Conservation (phyloP, 495 filamentous ascomycete genomes). For the Tricharina praecox region DNA sequence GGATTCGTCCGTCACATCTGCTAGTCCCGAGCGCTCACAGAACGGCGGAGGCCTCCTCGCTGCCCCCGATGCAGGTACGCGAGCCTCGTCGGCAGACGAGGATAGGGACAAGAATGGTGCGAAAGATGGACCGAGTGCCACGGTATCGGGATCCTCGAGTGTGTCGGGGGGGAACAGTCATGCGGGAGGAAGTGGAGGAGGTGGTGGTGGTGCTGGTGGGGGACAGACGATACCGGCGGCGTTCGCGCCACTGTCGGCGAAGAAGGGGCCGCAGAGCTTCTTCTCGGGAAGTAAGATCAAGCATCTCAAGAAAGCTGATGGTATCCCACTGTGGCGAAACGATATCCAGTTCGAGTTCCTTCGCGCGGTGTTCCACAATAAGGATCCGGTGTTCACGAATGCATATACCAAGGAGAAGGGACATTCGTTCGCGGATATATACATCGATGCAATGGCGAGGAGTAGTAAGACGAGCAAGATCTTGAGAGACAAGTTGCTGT, state of each 20-base stretch:
- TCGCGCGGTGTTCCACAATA: constrained; percentile 74
- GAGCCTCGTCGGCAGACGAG: too few relatives aligned
- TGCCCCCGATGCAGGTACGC: too few relatives aligned
- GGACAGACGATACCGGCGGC: not conserved
- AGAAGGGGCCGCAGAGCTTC: constrained; percentile 9
- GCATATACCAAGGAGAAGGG: constrained; percentile 46
- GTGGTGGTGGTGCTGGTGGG: not conserved
- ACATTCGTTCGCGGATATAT: constrained; percentile 84
- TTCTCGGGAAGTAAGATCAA: constrained; percentile 46
- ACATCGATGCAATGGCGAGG: constrained; percentile 94
- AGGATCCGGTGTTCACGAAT: constrained; percentile 73
- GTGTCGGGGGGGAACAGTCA: constrained; percentile 5
- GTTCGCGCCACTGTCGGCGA: not conserved
- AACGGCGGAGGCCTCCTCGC: too few relatives aligned
- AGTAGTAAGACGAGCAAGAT: constrained; percentile 99
- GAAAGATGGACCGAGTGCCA: constrained; percentile 3
- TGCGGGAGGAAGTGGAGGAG: too few relatives aligned
- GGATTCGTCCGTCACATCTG: too few relatives aligned
- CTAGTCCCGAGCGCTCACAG: too few relatives aligned
- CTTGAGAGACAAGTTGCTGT: constrained; percentile 87
- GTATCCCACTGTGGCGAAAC: constrained; percentile 86
- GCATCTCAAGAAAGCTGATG: constrained; percentile 94
- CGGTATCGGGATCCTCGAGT: constrained; percentile 4
- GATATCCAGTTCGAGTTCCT: constrained; percentile 97
- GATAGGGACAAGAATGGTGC: too few relatives aligned